Conservation (phyloP, 257 asterid species). For the Ophiorrhiza pumila region DNA sequence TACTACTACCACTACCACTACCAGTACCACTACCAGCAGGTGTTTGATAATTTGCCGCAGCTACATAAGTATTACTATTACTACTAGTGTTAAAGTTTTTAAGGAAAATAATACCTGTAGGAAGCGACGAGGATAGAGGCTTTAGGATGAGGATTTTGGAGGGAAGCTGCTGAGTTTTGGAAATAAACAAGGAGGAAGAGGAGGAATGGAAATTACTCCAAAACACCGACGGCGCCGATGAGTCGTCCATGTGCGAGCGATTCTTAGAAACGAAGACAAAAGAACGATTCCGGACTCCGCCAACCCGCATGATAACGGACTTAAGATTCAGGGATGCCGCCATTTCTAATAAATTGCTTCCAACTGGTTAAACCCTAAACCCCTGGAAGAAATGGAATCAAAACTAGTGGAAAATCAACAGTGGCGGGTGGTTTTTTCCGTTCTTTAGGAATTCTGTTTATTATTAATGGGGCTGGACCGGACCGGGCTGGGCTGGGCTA, state of each 20-base stretch:
- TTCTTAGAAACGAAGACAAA: conserved; percentile 14
- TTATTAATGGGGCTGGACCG: too few species aligned
- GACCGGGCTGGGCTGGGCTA: too few species aligned
- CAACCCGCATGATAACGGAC: neutral
- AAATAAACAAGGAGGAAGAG: conserved; percentile 22
- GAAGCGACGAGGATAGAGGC: conserved; percentile 23
- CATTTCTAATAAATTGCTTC: neutral
- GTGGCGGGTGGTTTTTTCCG: too few species aligned
- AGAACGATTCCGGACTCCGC: conserved; percentile 9
- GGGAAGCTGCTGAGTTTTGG: conserved; percentile 8
- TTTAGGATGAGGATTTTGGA: conserved; percentile 34
- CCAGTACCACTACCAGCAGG: neutral
- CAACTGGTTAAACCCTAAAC: conserved; percentile 16
- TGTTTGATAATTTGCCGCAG: conserved; percentile 27
- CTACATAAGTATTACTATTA: conserved; percentile 24
- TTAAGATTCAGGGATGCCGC: conserved; percentile 10
- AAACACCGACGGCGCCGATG: conserved; percentile 33
- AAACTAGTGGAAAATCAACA: too few species aligned
- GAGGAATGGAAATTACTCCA: neutral
- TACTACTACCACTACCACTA: neutral
- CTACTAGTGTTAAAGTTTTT: conserved; percentile 11
- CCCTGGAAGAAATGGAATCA: too few species aligned
- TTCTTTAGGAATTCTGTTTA: too few species aligned
- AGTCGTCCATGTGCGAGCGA: conserved; percentile 31
- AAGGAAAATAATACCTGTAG: conserved; percentile 21